Base-by-base conservation (phyloP, 345 rosid species). In the Populus deltoides region DNA sequence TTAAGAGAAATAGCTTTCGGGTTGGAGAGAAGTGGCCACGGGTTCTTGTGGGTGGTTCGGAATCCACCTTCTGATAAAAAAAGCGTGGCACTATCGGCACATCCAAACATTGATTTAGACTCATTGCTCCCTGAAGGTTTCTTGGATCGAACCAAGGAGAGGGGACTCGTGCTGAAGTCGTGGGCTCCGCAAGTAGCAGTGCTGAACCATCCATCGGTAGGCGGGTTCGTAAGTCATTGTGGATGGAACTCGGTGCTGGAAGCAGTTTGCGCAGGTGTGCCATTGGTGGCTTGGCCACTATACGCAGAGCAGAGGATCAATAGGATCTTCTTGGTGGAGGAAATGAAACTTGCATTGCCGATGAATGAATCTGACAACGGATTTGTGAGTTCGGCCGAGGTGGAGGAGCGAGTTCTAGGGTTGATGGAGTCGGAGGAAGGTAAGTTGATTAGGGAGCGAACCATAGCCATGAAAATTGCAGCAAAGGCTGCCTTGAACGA, bases 161-260 rank as follows among this genome's bases (percentile, higher is more conserved):
- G 74, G 78, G 93, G 97, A 7, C 65, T 84, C 71, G 87, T 87
- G 47, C 81, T 89, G 70, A 84, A 86, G 78, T 81, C 85, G 2
- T 90, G 92, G 92, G 91, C 89, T 0, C 92, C 91, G 2, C 93
- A 92, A 72, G 85, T 88, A 68, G 86, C 81, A 17, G 86, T 90
- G 36, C 68, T 88, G 80, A 87, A 71, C 39, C 92, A 88, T 38
- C 79, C 69, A 10, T 80, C 92, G 0, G 76, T 87, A 1, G 90
- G 91, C 2, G 92, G 92, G 29, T 92, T 92, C 53, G 91, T 90
- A 27, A 90, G 85, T 65, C 93, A 90, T 77, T 85, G 92, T 43
- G 92, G 96, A 8, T 92, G 92, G 93, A 92, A 90, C 78, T 89
- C 92, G 0, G 81, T 85, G 49, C 87, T 92, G 0, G 97, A 90